A percentile compares a stretch with the other conserved stretches of the same genome.
Conservation (phyloP, 495 filamentous ascomycete species). For the Aspergillus bridgeri region DNA sequence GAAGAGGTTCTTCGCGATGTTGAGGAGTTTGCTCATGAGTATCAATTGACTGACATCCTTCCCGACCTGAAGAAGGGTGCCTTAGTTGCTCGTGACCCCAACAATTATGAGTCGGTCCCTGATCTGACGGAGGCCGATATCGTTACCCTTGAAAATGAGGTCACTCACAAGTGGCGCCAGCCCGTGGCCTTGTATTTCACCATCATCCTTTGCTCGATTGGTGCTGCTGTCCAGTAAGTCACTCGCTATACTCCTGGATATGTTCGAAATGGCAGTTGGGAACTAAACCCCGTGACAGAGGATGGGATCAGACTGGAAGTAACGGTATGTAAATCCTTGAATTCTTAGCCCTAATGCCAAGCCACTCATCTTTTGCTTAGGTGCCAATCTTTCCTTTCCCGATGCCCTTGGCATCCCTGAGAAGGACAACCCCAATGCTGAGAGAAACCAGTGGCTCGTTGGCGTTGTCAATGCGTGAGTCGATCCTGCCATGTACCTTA, state of each 20-base stretch:
- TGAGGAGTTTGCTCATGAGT: conserved; percentile 49
- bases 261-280: neutral
- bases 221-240: conserved; percentile 61
- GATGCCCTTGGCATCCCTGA: conserved; percentile 54
- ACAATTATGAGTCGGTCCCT: conserved; percentile 49
- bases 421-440: conserved; percentile 20
- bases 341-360: neutral
- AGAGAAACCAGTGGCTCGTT: conserved; percentile 55
- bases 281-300: conserved; percentile 22
- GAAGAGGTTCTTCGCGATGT: conserved; percentile 53
- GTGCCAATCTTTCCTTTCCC: conserved; percentile 63
- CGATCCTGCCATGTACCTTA: conserved; percentile 8
- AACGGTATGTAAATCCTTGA: conserved; percentile 42
- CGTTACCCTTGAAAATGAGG: conserved; percentile 53
- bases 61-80: conserved; percentile 56
- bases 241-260: neutral
- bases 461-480: conserved; percentile 60
- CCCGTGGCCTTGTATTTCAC: conserved; percentile 64
- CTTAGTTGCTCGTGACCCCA: conserved; percentile 60
- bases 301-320: conserved; percentile 72
- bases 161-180: conserved; percentile 61
- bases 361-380: conserved; percentile 1
- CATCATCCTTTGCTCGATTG: conserved; percentile 66
- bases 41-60: conserved; percentile 43
- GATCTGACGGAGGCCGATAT: conserved; percentile 56